phyloP scores from a whole-genome alignment of 176 grass and related monocot genomes.

The Oryza rufipogon region DNA sequence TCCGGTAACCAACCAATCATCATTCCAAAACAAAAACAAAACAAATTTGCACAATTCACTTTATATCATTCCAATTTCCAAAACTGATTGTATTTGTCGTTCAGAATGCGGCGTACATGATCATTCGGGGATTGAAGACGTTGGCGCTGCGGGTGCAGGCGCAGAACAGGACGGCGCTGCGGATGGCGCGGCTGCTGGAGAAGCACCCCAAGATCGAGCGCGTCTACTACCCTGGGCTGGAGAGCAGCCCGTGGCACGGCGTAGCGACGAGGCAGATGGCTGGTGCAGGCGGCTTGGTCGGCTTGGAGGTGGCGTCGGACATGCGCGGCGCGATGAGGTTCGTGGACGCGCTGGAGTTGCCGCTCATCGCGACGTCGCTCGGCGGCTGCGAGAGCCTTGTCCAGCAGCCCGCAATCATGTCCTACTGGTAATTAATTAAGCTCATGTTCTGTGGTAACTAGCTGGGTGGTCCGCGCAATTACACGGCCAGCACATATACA shows the following conservation, averaged over 20 bases:
- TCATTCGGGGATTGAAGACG: constrained; percentile 63
- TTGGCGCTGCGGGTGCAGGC: constrained; percentile 56
- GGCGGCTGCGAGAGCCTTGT: constrained; percentile 66
- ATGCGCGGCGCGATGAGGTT: constrained; percentile 41
- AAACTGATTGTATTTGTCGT: not conserved
- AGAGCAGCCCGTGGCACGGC: constrained; percentile 52
- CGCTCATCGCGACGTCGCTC: constrained; percentile 50
- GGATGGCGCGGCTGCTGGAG: constrained; percentile 62
- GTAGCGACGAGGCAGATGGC: constrained; percentile 48
- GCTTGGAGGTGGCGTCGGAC: constrained; percentile 55
- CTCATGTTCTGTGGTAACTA: not conserved
- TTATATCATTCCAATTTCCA: too few relatives aligned
- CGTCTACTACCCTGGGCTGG: constrained; percentile 52
- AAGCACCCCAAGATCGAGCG: constrained; percentile 51
- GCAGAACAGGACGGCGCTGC: constrained; percentile 49
- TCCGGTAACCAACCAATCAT: constrained; percentile 50
- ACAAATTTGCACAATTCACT: too few relatives aligned
- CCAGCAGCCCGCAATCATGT: constrained; percentile 68
- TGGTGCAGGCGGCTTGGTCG: constrained; percentile 44
- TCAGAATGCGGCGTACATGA: constrained; percentile 64
- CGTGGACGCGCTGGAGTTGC: constrained; percentile 49
- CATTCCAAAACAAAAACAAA: not conserved
- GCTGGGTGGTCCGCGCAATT: too few relatives aligned
- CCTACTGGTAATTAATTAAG: constrained; percentile 43
- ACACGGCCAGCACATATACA: too few relatives aligned